phyloP scores from a whole-genome alignment of 2,329 filamentous ascomycete genomes.

The Fusarium solani-melongenae region DNA sequence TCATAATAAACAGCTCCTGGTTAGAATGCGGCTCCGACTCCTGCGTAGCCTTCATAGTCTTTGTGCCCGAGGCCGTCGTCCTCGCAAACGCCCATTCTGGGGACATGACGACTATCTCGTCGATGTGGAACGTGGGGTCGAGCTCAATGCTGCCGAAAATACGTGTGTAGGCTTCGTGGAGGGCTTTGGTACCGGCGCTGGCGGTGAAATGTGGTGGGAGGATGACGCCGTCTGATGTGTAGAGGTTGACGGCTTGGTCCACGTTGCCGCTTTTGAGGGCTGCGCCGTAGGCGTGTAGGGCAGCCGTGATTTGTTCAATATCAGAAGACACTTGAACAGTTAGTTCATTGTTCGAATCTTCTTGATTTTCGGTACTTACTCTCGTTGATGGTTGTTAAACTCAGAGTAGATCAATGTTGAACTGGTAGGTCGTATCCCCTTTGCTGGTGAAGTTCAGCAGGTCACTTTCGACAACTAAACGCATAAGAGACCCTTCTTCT shows the following conservation, averaged over 20 bases:
- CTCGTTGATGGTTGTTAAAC: fast-evolving
- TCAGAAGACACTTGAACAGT: background rate
- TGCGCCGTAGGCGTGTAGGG: slow-evolving; percentile 20
- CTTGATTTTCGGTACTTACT: background rate
- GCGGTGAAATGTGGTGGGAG: slow-evolving; percentile 37
- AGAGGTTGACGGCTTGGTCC: slow-evolving; percentile 27
- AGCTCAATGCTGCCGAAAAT: background rate
- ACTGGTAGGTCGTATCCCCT: no score
- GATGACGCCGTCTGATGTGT: slow-evolving; percentile 39
- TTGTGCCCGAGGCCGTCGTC: background rate
- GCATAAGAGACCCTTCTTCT: no score
- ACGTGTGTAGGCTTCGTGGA: background rate
- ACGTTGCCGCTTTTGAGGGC: slow-evolving; percentile 31
- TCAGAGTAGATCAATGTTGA: background rate
- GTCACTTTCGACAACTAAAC: no score
- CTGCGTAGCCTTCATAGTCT: background rate
- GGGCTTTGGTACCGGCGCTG: slow-evolving; percentile 15
- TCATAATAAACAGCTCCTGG: slow-evolving; percentile 38
- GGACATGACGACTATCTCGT: background rate
- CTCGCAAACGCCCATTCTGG: background rate
- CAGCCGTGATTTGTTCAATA: background rate
- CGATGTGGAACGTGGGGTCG: background rate
- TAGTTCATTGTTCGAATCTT: fast-evolving
- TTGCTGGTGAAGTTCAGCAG: no score
- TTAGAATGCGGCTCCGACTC: slow-evolving; percentile 8